Percentiles rank a stretch among this genome's conserved stretches.
phyloP scores from a whole-genome alignment of 345 rosid species.

The Dimocarpus longan region DNA sequence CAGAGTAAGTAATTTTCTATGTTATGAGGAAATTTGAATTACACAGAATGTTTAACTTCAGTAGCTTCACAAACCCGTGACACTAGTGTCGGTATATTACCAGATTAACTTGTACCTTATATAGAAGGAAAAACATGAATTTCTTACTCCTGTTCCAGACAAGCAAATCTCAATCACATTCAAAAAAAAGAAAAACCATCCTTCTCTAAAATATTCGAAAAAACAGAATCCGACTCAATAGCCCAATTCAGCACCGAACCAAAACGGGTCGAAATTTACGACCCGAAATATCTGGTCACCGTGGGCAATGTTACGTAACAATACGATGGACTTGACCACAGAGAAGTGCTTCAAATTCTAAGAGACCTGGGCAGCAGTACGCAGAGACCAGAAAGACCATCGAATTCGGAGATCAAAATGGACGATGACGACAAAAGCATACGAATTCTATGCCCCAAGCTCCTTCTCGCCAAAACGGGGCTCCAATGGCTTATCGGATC shows the following conservation, averaged over 20 bases:
- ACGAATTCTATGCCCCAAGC: conserved; percentile 56
- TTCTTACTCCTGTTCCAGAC: too few species aligned
- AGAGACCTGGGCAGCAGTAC: background rate
- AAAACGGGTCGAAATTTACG: background rate
- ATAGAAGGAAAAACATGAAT: too few species aligned
- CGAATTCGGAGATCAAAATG: conserved; percentile 28
- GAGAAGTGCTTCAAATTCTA: background rate
- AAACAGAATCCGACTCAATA: too few species aligned
- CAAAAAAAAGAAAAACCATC: too few species aligned
- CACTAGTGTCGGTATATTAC: too few species aligned
- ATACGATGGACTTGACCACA: background rate
- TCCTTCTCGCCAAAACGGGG: conserved; percentile 44
- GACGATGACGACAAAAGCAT: conserved; percentile 39
- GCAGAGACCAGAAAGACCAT: background rate
- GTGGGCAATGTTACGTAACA: background rate
- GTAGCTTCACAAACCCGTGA: too few species aligned
- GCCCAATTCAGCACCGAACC: background rate
- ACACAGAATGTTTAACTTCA: too few species aligned
- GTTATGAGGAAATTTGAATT: too few species aligned
- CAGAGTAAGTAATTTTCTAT: too few species aligned
- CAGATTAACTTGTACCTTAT: too few species aligned
- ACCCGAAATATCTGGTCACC: background rate
- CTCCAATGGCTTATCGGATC: conserved; percentile 93
- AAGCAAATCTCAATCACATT: too few species aligned
- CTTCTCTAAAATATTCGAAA: too few species aligned